These are phyloP conservation scores for Crataegus laevigata DNA, from an alignment of 306 rosid species.

Conservation along the genomic window DNA sequence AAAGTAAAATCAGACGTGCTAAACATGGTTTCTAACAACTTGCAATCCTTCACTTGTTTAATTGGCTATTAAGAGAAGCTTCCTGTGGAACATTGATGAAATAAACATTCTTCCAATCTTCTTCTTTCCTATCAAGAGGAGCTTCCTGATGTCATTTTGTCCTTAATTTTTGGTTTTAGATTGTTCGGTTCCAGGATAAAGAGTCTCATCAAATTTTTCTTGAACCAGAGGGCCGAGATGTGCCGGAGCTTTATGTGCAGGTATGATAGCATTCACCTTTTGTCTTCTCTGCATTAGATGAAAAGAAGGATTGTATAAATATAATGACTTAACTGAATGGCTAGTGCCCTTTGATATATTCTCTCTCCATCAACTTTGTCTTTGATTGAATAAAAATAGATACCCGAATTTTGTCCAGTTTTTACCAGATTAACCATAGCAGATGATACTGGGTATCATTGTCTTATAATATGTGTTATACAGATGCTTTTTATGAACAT, in stretches of 20 bases:
- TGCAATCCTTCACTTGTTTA: background rate
- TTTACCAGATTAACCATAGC: background rate
- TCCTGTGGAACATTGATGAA: background rate
- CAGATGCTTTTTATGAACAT: background rate
- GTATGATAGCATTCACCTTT: slow-evolving; percentile 29
- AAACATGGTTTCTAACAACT: background rate
- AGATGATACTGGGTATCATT: background rate
- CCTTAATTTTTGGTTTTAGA: slow-evolving; percentile 35
- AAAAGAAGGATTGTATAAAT: background rate
- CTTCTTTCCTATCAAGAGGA: background rate
- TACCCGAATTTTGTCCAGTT: background rate
- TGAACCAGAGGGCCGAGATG: slow-evolving; percentile 94
- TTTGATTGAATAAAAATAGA: background rate
- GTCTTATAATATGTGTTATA: background rate
- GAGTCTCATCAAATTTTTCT: slow-evolving; percentile 97
- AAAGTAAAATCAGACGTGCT: background rate
- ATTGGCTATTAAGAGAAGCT: too few relatives aligned
- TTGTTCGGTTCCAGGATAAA: slow-evolving; percentile 83
- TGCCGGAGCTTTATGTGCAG: slow-evolving; percentile 97
- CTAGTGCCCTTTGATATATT: background rate
- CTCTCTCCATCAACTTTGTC: background rate
- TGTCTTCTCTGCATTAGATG: background rate
- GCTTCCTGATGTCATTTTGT: background rate
- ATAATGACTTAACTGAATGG: background rate
- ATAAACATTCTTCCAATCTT: background rate